Percentiles rank a stretch among this genome's conserved stretches.
phyloP scores from a whole-genome alignment of 2,329 filamentous ascomycete species.

The Monilinia vaccinii-corymbosi region DNA sequence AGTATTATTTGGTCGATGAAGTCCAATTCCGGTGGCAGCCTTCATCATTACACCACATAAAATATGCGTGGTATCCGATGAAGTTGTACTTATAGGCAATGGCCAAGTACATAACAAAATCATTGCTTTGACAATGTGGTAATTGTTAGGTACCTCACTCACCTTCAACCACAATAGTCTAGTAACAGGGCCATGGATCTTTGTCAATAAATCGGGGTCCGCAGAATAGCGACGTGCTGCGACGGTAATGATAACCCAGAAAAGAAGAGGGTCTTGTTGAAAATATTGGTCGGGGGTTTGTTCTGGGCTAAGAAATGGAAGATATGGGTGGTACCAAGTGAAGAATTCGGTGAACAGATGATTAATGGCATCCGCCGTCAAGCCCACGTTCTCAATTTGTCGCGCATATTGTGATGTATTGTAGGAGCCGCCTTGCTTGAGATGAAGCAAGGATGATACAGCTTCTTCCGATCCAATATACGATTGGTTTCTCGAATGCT shows the following conservation, averaged over 20 bases:
- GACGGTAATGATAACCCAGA: constrained; percentile 75
- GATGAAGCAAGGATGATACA: constrained; percentile 55
- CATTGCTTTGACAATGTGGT: constrained; percentile 73
- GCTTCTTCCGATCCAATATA: constrained; percentile 61
- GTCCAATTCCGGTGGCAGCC: constrained; percentile 71
- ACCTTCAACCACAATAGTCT: constrained; percentile 70
- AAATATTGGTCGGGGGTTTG: constrained; percentile 66
- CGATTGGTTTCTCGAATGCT: constrained; percentile 48
- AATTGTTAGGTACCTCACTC: constrained; percentile 66
- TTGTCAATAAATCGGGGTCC: constrained; percentile 52
- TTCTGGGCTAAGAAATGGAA: constrained; percentile 62
- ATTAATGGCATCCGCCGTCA: constrained; percentile 53
- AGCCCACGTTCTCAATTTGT: constrained; percentile 50
- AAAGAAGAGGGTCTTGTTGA: constrained; percentile 68
- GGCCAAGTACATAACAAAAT: constrained; percentile 77
- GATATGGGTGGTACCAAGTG: constrained; percentile 64
- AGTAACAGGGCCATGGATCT: constrained; percentile 59
- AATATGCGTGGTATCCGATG: constrained; percentile 69
- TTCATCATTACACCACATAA: constrained; percentile 81
- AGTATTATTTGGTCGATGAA: constrained; percentile 72
- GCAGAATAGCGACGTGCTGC: constrained; percentile 61
- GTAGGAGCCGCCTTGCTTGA: constrained; percentile 54
- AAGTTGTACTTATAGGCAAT: constrained; percentile 70
- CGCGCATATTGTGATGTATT: constrained; percentile 26
- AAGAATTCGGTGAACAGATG: constrained; percentile 69